Evolutionary conservation across 176 grass and related monocot genomes (phyloP), one percentile per base, ranked within the genome.

Genomic region (Triticum monococcum): DNA sequence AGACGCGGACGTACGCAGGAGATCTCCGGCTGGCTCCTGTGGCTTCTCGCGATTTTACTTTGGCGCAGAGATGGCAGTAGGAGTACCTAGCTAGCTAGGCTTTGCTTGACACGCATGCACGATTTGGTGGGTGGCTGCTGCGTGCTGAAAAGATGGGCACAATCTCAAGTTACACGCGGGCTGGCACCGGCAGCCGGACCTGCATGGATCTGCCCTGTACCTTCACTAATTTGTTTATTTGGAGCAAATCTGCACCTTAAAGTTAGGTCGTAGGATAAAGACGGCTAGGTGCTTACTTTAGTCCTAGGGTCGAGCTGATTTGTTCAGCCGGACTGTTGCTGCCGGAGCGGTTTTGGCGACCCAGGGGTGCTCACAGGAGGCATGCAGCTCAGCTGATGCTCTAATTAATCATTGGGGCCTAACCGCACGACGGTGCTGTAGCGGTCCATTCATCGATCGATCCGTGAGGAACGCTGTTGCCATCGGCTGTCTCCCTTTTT

Each of bases 191-290:
- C 75, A 79, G 66, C 33, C 14, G 32, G 14, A 50, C 74, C 59
- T 28, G 75, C 9, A 61, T 23, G 4, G 7, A 43, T 30, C 36
- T 13, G 16, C 3, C 17, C 23, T n/a, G 46, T 26, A 66, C 60
- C 28, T 26, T 17, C 23, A 12, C 4, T 25, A 64, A 26, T 13
- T 64, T 26, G 10, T 64, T 64, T 26, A 2, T 64, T 13, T 26
- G 65, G 25, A 28, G 40, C 40, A 74, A 48, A 75, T 31, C 57
- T 71, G 59, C 40, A 67, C 61, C 30, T 22, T 20, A 54, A 79
- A 69, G 45, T 86, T 26, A 22, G 84, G 33, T 69, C 33, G 33
- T 60, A 32, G 75, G 70, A 38, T 83, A n/a, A 30, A 50, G 63
- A 81, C 40, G 43, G 25, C 14, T 57, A 48, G 31, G 16, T 8